Evolutionary conservation across 2,329 filamentous ascomycete genomes (phyloP), one percentile per base, ranked within the genome.

Genomic region (Aspergillus sojae): DNA sequence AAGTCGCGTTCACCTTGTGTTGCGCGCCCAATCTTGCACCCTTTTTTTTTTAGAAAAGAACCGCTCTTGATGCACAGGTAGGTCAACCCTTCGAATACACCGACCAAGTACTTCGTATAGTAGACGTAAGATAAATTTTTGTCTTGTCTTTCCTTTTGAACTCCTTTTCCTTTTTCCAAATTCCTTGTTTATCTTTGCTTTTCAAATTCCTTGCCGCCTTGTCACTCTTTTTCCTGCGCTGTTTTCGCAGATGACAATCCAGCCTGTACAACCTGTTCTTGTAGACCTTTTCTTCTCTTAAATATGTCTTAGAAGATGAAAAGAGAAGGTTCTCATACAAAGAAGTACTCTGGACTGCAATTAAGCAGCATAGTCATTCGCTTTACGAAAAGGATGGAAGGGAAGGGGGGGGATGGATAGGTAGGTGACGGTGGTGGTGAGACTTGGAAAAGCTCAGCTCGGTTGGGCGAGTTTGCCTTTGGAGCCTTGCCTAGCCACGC

Each of bases 321-420:
- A 72, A 62, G 64, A 71, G 66, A 62, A 59, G 64, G 70, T 65
- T 72, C 71, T 77, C 72, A 76, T 75, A 76, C 74, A 71, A 74
- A 72, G 73, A 75, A 68, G 72, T 75, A 71, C 71, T 72, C 67
- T 69, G 64, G 41, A 64, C 67, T 72, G 73, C 70, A 67, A 64
- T 67, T 70, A 66, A 72, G 71, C 70, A 75, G 72, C 71, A 76
- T 76, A 72, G 70, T 75, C 69, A 74, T 75, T 76, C 73, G 74
- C 72, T 78, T 79, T 79, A 79, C 77, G 73, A 70, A 69, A 69
- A 72, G 68, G 65, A 62, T 63, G 59, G 65, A 69, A 67, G 54
- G 62, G 57, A 62, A 62, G 46, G 34, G 64, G 60, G 60, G 50
- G 43, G 61, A 61, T 56, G 36, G 61, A 46, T 28, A 57, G 55